Conservation (phyloP, 1,284 basidiomycete genomes). For the Singerocomus inundabilis region DNA sequence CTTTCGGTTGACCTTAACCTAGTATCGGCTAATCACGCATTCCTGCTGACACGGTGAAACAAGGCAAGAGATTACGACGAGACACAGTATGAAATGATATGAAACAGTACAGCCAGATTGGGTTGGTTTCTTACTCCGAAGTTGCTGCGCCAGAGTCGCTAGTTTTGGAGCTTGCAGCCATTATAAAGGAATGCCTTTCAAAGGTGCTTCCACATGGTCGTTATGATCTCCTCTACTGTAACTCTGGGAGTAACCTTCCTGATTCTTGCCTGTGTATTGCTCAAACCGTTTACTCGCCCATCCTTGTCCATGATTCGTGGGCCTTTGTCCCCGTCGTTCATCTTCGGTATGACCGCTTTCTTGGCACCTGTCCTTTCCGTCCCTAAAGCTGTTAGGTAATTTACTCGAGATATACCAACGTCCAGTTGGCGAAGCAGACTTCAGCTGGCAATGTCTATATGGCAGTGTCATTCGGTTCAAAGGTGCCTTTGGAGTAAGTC, state of each 20-base stretch:
- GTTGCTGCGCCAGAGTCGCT: too few relatives aligned
- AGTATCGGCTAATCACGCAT: too few relatives aligned
- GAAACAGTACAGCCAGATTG: too few relatives aligned
- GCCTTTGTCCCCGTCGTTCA: too few relatives aligned
- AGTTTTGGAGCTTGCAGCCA: too few relatives aligned
- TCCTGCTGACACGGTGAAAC: too few relatives aligned
- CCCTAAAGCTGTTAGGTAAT: slow-evolving; percentile 20
- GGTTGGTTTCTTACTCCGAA: too few relatives aligned
- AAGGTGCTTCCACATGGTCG: not conserved
- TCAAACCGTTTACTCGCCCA: slow-evolving; percentile 13
- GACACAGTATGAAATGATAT: too few relatives aligned
- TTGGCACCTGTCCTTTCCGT: too few relatives aligned
- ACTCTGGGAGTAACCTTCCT: slow-evolving; percentile 2
- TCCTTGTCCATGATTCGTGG: slow-evolving; percentile 32
- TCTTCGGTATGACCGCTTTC: slow-evolving; percentile 23
- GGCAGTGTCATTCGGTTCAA: slow-evolving; percentile 32
- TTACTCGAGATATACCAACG: slow-evolving; percentile 25
- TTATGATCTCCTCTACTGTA: slow-evolving; percentile 1
- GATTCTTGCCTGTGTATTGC: slow-evolving; percentile 14
- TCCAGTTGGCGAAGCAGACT: slow-evolving; percentile 32
- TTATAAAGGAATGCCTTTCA: not conserved
- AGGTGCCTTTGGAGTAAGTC: slow-evolving; percentile 24
- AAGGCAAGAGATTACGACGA: too few relatives aligned
- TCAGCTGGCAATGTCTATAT: slow-evolving; percentile 34
- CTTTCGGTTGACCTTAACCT: too few relatives aligned